Conservation (phyloP, 2,329 filamentous ascomycete genomes). For the Mariannaea elegans region DNA sequence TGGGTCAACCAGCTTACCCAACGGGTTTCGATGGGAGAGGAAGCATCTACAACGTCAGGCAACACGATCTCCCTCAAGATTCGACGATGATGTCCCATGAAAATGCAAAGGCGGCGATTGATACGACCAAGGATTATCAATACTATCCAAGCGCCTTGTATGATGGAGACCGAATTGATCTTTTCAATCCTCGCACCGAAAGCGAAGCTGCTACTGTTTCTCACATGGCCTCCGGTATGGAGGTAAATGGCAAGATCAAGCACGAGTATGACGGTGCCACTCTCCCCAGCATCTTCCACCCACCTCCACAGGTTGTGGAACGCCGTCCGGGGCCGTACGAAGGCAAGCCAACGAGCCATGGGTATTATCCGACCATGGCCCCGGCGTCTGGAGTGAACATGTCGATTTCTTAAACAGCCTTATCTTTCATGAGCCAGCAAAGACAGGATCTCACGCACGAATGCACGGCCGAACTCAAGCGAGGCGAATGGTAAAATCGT, state of each 20-base stretch:
- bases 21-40: constrained; percentile 40
- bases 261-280: constrained; percentile 56
- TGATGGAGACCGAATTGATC: constrained; percentile 60
- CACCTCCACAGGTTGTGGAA: constrained; percentile 48
- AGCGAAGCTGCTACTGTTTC: constrained; percentile 45
- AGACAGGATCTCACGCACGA: neutral
- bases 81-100: constrained; percentile 58
- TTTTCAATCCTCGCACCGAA: constrained; percentile 55
- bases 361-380: constrained; percentile 63
- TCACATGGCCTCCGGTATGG: constrained; percentile 42
- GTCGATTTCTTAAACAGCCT: constrained; percentile 42
- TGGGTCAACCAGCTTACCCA: constrained; percentile 43
- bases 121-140: constrained; percentile 60
- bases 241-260: constrained; percentile 56
- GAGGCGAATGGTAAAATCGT: neutral
- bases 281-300: constrained; percentile 58
- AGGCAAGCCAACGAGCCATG: constrained; percentile 59
- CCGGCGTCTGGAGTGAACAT: constrained; percentile 59
- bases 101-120: constrained; percentile 58
- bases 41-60: constrained; percentile 54
- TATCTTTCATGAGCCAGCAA: neutral
- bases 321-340: constrained; percentile 59
- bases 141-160: constrained; percentile 64
- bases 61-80: constrained; percentile 61
- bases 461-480: neutral